A percentile compares a stretch with the other conserved stretches of the same genome.
These are phyloP conservation scores for Purpureocillium takamizusanense DNA, from an alignment of 2,329 filamentous ascomycete genomes.

Conservation along the genomic window DNA sequence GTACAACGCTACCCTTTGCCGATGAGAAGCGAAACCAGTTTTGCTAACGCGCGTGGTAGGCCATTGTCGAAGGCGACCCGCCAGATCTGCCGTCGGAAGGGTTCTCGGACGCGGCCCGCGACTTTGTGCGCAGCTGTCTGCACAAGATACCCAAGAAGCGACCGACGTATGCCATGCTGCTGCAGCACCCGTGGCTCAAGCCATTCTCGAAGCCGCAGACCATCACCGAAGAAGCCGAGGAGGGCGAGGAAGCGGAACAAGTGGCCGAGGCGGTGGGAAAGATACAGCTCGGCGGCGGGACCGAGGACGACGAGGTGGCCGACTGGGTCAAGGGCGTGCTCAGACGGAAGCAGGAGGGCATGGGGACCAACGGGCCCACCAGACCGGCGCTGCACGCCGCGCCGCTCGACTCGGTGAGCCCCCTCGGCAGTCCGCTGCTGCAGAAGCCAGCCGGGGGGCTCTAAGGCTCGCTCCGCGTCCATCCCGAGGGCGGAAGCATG, in stretches of 20 bases:
- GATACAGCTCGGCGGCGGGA: constrained; percentile 28
- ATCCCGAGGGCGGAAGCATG: too few species aligned
- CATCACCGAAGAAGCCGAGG: constrained; percentile 62
- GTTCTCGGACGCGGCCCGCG: constrained; percentile 70
- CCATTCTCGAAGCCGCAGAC: constrained; percentile 67
- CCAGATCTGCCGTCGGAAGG: constrained; percentile 72
- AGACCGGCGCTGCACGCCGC: constrained; percentile 84
- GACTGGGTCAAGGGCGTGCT: constrained; percentile 73
- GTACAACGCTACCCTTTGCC: constrained; percentile 25
- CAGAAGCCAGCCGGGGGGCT: neutral
- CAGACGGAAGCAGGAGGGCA: constrained; percentile 44
- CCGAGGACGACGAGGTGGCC: constrained; percentile 72
- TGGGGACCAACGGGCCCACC: constrained; percentile 33
- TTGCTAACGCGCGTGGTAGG: constrained; percentile 43
- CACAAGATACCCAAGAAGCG: constrained; percentile 87
- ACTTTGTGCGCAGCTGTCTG: constrained; percentile 83
- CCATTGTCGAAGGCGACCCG: constrained; percentile 95
- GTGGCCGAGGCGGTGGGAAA: constrained; percentile 34
- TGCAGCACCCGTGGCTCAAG: constrained; percentile 83
- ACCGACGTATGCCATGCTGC: constrained; percentile 86
- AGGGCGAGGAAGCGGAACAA: constrained; percentile 39
- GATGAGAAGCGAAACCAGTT: neutral
- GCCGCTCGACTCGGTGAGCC: constrained; percentile 66
- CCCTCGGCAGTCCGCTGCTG: constrained; percentile 30
- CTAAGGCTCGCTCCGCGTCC: neutral